Base-by-base conservation (phyloP, 441 rosid genomes). In the Erysimum pusillum region DNA sequence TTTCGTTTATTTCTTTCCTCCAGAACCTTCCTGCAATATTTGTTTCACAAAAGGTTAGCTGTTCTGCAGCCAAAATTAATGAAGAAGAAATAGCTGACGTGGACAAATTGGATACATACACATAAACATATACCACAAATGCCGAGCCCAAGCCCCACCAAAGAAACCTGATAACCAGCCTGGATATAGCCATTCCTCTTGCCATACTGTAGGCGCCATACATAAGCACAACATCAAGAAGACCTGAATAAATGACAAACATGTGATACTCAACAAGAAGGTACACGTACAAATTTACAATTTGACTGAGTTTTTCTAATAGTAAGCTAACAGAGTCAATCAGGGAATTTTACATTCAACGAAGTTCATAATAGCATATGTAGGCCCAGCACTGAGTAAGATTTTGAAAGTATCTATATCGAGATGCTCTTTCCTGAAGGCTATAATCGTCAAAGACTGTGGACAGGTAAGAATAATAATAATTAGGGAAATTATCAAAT, bases 111-210 rank as follows among this genome's bases (percentile, higher is more conserved):
- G 73, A 74, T 52, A 89, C 99, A 76, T 86, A 97, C 99, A 92
- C 82, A 76, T 88, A 97, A 74, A 88, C 73, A 81, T 91, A 97
- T 77, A 90, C 85, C 78, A 91, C 88, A 76, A 86, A 84, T 67
- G 64, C 97, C 44, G 99, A 88, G 75, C 81, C 83, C 88, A 83
- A 77, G 64, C 90, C 97, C 84, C 90, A 85, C 99, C 99, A 97
- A 77, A 94, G 85, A 77, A 97, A 94, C 80, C 87, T 85, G 77
- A 97, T 94, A 79, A 97, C 86, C 69, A 97, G 85, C 84, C 99
- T 89, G 49, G 99, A 94, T 80, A 97, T 89, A 70, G 99, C 99
- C 99, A 97, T 94, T 87, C 93, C 99, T 85, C 99, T 88, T 14
- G 98, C 89, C 35, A 95, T 87, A 67, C 87, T 76, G 83, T 97